Evolutionary conservation across 2,329 filamentous ascomycete species (phyloP).

Genomic region (Fusarium sp.): DNA sequence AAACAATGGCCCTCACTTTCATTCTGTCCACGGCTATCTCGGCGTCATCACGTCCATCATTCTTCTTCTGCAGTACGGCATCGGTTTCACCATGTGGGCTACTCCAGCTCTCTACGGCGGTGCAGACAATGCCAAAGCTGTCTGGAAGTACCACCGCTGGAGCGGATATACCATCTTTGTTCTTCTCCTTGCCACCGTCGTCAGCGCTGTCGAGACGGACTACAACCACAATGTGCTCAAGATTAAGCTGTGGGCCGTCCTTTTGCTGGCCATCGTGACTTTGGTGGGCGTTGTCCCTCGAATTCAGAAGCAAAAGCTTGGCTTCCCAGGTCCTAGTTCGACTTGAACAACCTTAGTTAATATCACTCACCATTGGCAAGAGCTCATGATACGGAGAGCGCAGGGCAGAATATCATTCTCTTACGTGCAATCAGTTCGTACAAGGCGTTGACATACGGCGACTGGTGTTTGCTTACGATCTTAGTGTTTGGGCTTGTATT

Average conservation of each 20-base stretch:
- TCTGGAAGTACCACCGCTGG: constrained; percentile 91
- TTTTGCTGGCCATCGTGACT: constrained; percentile 73
- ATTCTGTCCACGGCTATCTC: constrained; percentile 82
- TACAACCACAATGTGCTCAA: constrained; percentile 76
- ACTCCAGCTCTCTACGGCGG: constrained; percentile 80
- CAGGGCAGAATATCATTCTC: background rate
- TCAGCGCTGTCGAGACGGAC: constrained; percentile 79
- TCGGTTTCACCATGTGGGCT: constrained; percentile 87
- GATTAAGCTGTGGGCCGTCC: constrained; percentile 80
- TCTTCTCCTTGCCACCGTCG: constrained; percentile 78
- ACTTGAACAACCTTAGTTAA: constrained; percentile 7
- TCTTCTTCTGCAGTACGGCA: constrained; percentile 76
- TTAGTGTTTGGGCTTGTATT: background rate
- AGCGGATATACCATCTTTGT: constrained; percentile 79
- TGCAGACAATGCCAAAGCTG: constrained; percentile 78
- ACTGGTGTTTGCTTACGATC: background rate
- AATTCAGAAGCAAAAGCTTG: constrained; percentile 85
- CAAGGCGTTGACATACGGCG: background rate
- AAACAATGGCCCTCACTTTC: constrained; percentile 76
- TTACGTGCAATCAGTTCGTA: background rate
- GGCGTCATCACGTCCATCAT: constrained; percentile 80
- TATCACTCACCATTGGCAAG: too few species aligned
- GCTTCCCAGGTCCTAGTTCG: constrained; percentile 50
- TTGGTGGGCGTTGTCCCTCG: constrained; percentile 79
- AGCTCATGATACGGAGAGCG: background rate